These are phyloP conservation scores for Aspergillus sp. DNA, from an alignment of 2,329 filamentous ascomycete genomes.

Conservation along the genomic window DNA sequence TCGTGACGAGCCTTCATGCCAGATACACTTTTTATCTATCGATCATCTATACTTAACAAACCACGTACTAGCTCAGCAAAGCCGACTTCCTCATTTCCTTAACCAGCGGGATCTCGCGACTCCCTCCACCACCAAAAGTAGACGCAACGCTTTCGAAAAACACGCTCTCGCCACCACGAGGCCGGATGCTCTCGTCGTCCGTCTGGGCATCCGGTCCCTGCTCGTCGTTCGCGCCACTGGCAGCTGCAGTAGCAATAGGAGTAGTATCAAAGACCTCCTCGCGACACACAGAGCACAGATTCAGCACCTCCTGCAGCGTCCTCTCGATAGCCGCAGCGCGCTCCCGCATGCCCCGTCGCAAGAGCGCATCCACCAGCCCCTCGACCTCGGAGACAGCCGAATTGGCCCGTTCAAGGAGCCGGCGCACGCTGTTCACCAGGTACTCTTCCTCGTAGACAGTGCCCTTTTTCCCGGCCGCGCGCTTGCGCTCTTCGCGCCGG, in stretches of 20 bases:
- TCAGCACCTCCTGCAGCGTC: slow-evolving; percentile 64
- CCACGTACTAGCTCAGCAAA: slow-evolving; percentile 28
- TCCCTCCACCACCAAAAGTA: slow-evolving; percentile 23
- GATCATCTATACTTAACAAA: too few species aligned
- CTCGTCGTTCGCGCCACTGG: slow-evolving; percentile 7
- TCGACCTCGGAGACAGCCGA: slow-evolving; percentile 61
- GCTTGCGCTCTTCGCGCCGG: slow-evolving; percentile 84
- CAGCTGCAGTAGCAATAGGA: neutral
- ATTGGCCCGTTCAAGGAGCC: slow-evolving; percentile 76
- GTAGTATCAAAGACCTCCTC: slow-evolving; percentile 56
- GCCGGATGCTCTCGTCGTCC: slow-evolving; percentile 12
- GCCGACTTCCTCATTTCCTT: slow-evolving; percentile 37
- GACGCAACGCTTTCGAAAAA: slow-evolving; percentile 34
- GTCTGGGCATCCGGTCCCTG: slow-evolving; percentile 14
- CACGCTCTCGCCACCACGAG: slow-evolving; percentile 23
- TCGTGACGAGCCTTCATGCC: too few species aligned
- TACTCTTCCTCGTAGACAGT: slow-evolving; percentile 98
- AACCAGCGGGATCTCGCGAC: slow-evolving; percentile 42
- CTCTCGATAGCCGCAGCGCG: slow-evolving; percentile 68
- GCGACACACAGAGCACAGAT: slow-evolving; percentile 57
- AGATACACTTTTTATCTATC: too few species aligned
- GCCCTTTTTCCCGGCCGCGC: slow-evolving; percentile 87
- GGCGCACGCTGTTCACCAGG: slow-evolving; percentile 73
- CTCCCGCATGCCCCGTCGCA: slow-evolving; percentile 78
- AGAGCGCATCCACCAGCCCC: slow-evolving; percentile 64